phyloP scores from a whole-genome alignment of 768 basidiomycete species.

The Tephrocybe sp. region DNA sequence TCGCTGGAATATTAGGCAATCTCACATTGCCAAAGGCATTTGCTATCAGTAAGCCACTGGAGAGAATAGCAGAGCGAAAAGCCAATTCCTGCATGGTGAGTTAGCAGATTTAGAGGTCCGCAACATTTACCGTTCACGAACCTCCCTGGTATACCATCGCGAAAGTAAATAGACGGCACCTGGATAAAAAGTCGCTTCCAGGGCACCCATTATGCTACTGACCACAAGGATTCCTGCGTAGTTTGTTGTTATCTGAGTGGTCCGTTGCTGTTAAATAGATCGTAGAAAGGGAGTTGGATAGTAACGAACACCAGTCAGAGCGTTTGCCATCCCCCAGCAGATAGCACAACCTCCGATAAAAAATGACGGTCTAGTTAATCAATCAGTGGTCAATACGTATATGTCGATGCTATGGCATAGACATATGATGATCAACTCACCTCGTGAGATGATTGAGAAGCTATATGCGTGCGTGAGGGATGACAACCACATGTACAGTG shows the following conservation, averaged over 20 bases:
- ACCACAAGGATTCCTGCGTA: constrained; percentile 55
- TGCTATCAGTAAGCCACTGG: constrained; percentile 57
- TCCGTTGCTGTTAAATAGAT: background rate
- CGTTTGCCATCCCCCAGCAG: constrained; percentile 62
- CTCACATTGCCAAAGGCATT: constrained; percentile 67
- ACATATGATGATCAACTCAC: constrained; percentile 24
- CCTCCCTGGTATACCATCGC: constrained; percentile 63
- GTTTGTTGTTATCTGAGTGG: constrained; percentile 46
- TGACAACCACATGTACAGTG: background rate
- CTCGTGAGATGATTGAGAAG: constrained; percentile 55
- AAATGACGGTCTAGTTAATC: constrained; percentile 48
- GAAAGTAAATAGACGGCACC: constrained; percentile 49
- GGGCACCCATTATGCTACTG: constrained; percentile 63
- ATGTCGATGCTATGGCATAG: too few species aligned
- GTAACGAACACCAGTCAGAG: constrained; percentile 55
- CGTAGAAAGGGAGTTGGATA: background rate
- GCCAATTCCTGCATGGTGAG: constrained; percentile 51
- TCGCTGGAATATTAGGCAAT: background rate
- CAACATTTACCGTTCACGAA: constrained; percentile 5
- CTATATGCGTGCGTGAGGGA: constrained; percentile 25
- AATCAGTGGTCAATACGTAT: too few species aligned
- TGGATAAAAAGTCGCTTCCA: constrained; percentile 69
- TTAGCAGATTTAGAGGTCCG: background rate
- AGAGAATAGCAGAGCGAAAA: constrained; percentile 61
- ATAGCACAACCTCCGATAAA: constrained; percentile 63